A percentile compares a stretch with the other conserved stretches of the same genome.
Evolutionary conservation across 306 rosid genomes (phyloP).

Genomic region (Alnus rubra): DNA sequence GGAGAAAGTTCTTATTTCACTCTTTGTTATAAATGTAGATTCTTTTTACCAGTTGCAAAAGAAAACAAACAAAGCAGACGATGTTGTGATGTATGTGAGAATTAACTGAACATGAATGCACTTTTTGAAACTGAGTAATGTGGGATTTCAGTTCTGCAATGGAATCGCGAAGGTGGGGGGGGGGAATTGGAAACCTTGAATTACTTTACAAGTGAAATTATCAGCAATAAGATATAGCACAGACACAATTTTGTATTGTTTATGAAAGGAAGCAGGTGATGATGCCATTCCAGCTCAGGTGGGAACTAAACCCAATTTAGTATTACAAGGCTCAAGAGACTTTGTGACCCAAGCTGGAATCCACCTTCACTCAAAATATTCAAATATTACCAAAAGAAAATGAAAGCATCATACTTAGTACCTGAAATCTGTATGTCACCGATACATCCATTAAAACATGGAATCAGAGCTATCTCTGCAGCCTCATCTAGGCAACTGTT

Average conservation of each 20-base stretch:
- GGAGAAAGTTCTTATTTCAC: not conserved
- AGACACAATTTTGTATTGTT: not conserved
- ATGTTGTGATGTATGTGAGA: not conserved
- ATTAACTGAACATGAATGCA: not conserved
- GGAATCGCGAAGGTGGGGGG: not conserved
- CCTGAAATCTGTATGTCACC: conserved; percentile 73
- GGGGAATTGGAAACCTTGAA: not conserved
- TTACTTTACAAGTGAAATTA: not conserved
- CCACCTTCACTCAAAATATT: conserved; percentile 19
- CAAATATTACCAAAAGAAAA: not conserved
- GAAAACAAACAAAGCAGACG: not conserved
- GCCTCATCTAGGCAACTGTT: conserved; percentile 88
- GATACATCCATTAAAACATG: conserved; percentile 58
- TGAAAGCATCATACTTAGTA: conserved; percentile 26
- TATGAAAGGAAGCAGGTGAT: conserved; percentile 3
- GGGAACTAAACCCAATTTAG: conserved; percentile 9
- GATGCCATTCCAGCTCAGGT: conserved; percentile 16
- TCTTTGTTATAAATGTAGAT: not conserved
- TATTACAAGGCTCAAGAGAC: conserved; percentile 2
- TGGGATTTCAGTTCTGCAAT: not conserved
- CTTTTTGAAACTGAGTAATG: conserved; percentile 18
- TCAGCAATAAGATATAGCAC: not conserved
- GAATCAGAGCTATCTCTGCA: conserved; percentile 64
- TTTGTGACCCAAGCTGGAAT: conserved; percentile 23
- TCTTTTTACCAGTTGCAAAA: not conserved